Conservation (phyloP, 208 protist genomes). For the Crithidia acanthocephali region DNA sequence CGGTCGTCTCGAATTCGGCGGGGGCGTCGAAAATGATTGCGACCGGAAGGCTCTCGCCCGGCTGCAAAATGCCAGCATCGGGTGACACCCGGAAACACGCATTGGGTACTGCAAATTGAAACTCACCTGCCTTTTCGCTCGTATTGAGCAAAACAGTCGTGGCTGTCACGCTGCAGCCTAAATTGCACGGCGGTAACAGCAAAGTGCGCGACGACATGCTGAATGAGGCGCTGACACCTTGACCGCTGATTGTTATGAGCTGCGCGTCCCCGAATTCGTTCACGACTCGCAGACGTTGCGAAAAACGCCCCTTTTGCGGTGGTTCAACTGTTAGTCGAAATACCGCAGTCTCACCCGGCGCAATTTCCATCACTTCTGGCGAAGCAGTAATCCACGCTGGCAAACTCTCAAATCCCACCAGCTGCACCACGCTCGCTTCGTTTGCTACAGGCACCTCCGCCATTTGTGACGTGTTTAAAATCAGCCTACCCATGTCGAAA, state of each 20-base stretch:
- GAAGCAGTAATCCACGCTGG: constrained; percentile 24
- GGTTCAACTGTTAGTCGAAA: constrained; percentile 30
- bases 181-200: constrained; percentile 32
- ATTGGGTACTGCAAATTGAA: constrained; percentile 20
- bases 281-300: constrained; percentile 26
- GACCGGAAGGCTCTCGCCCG: constrained; percentile 31
- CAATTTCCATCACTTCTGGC: constrained; percentile 23
- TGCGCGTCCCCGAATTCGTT: constrained; percentile 40
- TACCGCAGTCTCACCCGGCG: constrained; percentile 20
- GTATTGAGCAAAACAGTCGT: constrained; percentile 41
- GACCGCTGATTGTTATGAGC: constrained; percentile 21
- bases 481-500: constrained; percentile 18
- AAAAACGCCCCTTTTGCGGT: constrained; percentile 36
- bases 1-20: constrained; percentile 16
- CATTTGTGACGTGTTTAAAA: constrained; percentile 17
- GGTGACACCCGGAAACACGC: constrained; percentile 37
- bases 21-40: constrained; percentile 34
- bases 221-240: constrained; percentile 16
- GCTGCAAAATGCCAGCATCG: constrained; percentile 35
- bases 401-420: constrained; percentile 32
- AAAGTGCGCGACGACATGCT: constrained; percentile 31
- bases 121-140: constrained; percentile 22
- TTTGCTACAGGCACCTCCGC: constrained; percentile 33
- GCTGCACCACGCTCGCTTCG: constrained; percentile 28
- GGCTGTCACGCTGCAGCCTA: constrained; percentile 30